Evolutionary conservation across 495 filamentous ascomycete species (phyloP), one percentile per base, ranked within the genome.

Genomic region (Tuber calosporum): DNA sequence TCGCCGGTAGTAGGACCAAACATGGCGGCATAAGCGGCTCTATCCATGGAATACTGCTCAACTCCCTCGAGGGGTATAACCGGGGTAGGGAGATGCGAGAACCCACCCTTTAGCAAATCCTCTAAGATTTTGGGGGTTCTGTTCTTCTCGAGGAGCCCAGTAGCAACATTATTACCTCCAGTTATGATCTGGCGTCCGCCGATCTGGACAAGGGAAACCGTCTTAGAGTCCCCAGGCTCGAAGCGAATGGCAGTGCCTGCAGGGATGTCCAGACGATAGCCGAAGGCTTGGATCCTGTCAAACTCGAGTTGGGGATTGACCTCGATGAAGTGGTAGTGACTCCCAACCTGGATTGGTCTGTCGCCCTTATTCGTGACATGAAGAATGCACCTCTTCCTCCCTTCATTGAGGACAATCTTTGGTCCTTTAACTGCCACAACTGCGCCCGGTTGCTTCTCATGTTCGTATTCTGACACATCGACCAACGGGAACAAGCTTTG

Each of bases 321-420:
- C 85, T 99, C 95, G 79, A 97, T 88, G 82, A 99, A 93, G 83
- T 98, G 94, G 83, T 98, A 99, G 82, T 99, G 95, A 72, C 92
- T 96, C 30, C 95, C 95, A 75, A 94, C 86, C 88, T 91, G 78
- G 30, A 74, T 73, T 68, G 95, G 94, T 43, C 95, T 84, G 83
- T 98, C 96, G 3, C 95, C 96, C 73, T 89, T 92, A 81, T 91
- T 97, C 75, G 89, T 92, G 7, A 99, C 90, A 79, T 85, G 88
- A 17, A 99, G 83, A 76, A 82, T 84, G 66, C 94, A 91, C 66
- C 94, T 85, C 82, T 88, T 89, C 37, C 92, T 85, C 36, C 90
- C 92, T 75, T 91, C 86, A 80, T 92, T 97, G 74, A 99, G 80
- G 38, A 83, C 83, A 34, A 97, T 86, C 3, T 82, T 83, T 39